Evolutionary conservation across 371 early-diverging fungal genomes (phyloP).

Genomic region (Cladochytrium tenue): DNA sequence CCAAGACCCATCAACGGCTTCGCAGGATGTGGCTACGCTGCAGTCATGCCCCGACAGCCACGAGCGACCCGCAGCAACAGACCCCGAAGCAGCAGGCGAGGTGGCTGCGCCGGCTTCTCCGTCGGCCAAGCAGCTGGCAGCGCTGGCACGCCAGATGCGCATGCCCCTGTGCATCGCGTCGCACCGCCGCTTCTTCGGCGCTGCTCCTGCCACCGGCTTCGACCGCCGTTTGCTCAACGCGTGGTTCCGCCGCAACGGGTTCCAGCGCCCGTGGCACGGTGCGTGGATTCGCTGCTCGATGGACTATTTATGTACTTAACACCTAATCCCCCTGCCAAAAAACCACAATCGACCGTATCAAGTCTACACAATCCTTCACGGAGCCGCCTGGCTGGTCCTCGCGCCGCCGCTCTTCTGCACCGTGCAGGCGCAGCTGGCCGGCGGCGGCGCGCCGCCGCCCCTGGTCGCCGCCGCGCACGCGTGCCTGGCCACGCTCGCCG

Average conservation of each 20-base stretch:
- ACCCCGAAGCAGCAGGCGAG: too few relatives aligned
- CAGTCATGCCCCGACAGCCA: too few relatives aligned
- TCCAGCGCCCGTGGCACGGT: constrained; percentile 62
- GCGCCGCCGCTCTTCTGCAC: constrained; percentile 21
- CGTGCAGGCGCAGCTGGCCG: too few relatives aligned
- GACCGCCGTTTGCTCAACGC: constrained; percentile 41
- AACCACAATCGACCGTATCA: background rate
- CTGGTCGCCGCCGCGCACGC: constrained; percentile 14
- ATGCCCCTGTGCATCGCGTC: constrained; percentile 23
- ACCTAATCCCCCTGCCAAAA: background rate
- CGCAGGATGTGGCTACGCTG: too few relatives aligned
- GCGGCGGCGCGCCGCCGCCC: constrained; percentile 11
- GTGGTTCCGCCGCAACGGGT: constrained; percentile 64
- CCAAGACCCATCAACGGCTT: too few relatives aligned
- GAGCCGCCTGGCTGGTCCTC: background rate
- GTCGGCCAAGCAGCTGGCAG: too few relatives aligned
- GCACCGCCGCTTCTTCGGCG: constrained; percentile 20
- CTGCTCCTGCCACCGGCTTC: constrained; percentile 10
- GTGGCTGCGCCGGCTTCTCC: too few relatives aligned
- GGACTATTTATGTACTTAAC: background rate
- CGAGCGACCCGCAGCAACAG: too few relatives aligned
- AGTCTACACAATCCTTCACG: background rate
- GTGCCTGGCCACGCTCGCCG: constrained; percentile 6
- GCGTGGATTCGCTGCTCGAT: constrained; percentile 14
- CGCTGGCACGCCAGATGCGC: constrained; percentile 22